Evolutionary conservation across 257 asterid genomes (phyloP), one percentile per base, ranked within the genome.

Genomic region (Solanum medicagineum): DNA sequence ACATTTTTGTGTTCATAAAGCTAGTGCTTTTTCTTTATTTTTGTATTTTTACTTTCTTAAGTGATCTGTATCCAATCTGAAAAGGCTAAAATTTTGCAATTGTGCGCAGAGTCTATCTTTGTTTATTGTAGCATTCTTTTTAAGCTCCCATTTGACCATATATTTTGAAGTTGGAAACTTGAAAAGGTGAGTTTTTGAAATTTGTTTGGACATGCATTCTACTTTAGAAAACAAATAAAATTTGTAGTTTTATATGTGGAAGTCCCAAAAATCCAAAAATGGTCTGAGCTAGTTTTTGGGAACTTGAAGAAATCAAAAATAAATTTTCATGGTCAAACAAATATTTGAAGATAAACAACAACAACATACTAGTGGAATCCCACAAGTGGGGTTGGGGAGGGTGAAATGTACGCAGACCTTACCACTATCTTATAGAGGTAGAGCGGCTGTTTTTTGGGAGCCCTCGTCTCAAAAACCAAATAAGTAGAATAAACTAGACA

Each of bases 401-500:
- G 36, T 32, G 36, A 32, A 32, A 32, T 2, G 0, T 29, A 29
- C 32, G 32, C 32, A 29, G 3, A 29, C 3, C 32, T 29, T 29
- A 2, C 36, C 36, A 32, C 36, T 32, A 32, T 0, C 4, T 32
- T 32, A 32, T 3, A 3, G 36, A 32, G 36, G 1, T 32, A 32
- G 36, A 32, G 4, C 2, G 3, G 0, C 4, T 3, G 4, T 32
- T 32, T 32, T 0, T 0, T 2, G 3, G 0, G 3, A 29, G 32
- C 32, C 3, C 32, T 32, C 36, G 0, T 3, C 36, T 32, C 36
- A 32, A 32, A 32, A 32, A 32, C 36, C 4, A 32, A 32, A 32
- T 32, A 32, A 32, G 4, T 32, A 32, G 36, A 32, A 32, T 32
- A 32, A 32, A 32, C 4, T 32, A 2, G 36, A 32, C 3, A 32